Base-by-base conservation (phyloP, 2,329 filamentous ascomycete species). In the Hypoxylon sp. region DNA sequence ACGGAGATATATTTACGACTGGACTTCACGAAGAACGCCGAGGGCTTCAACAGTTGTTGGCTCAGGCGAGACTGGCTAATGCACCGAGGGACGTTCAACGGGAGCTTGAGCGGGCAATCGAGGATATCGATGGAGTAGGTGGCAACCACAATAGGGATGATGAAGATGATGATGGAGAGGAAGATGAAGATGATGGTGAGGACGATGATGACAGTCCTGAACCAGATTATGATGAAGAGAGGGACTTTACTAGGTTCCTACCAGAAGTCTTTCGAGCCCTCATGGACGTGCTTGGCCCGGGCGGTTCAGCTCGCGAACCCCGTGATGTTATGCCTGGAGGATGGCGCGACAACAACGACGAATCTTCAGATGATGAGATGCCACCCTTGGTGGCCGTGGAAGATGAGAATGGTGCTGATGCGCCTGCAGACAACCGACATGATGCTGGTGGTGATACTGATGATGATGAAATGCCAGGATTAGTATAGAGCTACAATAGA, bases 261-360 rank as follows among this genome's bases (percentile, higher is more conserved):
- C 36, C 69, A 65, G n/a, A n/a, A n/a, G n/a, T n/a, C n/a, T n/a
- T n/a, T n/a, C 36, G 60, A 56, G n/a, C n/a, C 2, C 28, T 74
- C 26, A 63, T 74, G 62, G 58, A 68, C n/a, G 8, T 74, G 26
- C 48, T 74, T 14, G 49, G 36, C 32, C 30, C 49, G 7, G 32
- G 48, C 11, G 33, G 22, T 9, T 6, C 8, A 4, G 42, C 45
- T 30, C 16, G 12, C 12, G 53, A 46, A 18, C 44, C 8, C 18
- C 51, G n/a, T 6, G 48, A 45, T 8, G 33, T 30, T 11, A 70
- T 75, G 68, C 74, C 74, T 6, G 73, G 74, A 18, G 68, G 56
- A 22, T 75, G 72, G 70, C 42, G 20, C 7, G 70, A 58, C 20
- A 65, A 64, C 14, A 67, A 71, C 20, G 67, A 64, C 14, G 68